Evolutionary conservation across 495 filamentous ascomycete species (phyloP), one percentile per base, ranked within the genome.

Genomic region (Peziza echinospora): DNA sequence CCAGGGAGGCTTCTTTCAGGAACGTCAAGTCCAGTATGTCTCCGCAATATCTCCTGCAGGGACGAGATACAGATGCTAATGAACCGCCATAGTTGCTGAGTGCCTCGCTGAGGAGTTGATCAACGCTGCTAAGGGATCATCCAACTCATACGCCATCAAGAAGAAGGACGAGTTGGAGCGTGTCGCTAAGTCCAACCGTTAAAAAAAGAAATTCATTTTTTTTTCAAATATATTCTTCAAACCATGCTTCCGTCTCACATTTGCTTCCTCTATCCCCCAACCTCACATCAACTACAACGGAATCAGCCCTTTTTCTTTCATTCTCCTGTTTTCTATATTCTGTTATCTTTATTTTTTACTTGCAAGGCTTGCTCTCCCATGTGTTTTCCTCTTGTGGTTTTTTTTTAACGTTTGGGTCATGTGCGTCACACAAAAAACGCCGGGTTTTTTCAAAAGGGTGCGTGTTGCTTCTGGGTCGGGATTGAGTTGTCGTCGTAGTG

Each of bases 151-250:
- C 64, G 89, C 89, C 53, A 99, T 99, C 75, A 99, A 99, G 83
- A 99, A 99, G 84, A 99, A 99, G 85, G 89, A 99, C 67, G 91
- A 99, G 79, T 67, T 99, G 70, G 89, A 97, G 79, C 89, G 89
- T 80, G 89, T 97, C 64, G 89, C 89, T 68, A 97, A 97, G 84
- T 82, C 76, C 71, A 97, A 97, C 77, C 82, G 89, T 79, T 97
- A 96, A 67, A 51, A 53, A 53, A 57, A n/a, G n/a, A n/a, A n/a
- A 53, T 55, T 51, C 52, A 57, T 51, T 19, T 47, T 23, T 23
- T 40, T 19, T 48, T 42, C 48, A 51, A 46, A 45, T 28, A 26
- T 41, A 26, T 17, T 44, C 17, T 25, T 37, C 34, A 53, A 44
- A 51, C 47, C 11, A 41, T 23, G 41, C 28, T 47, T 37, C 26